Conservation (phyloP, 306 rosid species). For the Sindora glabra region DNA sequence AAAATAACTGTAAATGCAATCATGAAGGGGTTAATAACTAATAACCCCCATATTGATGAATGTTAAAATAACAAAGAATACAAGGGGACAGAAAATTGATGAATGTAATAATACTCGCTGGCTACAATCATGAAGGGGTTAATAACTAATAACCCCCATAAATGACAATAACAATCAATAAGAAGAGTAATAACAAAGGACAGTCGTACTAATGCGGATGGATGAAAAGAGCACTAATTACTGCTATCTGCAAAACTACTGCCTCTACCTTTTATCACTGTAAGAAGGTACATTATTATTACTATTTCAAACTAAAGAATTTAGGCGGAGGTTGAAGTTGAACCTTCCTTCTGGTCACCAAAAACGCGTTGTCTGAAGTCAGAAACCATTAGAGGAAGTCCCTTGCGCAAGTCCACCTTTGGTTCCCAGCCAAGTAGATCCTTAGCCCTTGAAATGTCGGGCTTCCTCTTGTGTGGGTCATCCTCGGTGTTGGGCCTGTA, state of each 20-base stretch:
- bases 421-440: constrained; percentile 92
- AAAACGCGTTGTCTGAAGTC: constrained; percentile 89
- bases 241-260: constrained; percentile 18
- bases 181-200: too few species aligned
- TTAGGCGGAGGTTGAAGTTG: constrained; percentile 35
- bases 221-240: neutral
- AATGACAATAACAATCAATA: too few species aligned
- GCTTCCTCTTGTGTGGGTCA: constrained; percentile 98
- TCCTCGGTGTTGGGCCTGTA: constrained; percentile 90
- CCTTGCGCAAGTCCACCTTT: constrained; percentile 76
- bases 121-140: too few species aligned
- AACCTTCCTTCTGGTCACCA: constrained; percentile 82
- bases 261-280: constrained; percentile 11
- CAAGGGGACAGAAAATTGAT: too few species aligned
- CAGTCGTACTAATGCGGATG: too few species aligned
- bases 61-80: too few species aligned
- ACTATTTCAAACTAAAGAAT: constrained; percentile 1
- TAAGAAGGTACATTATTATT: constrained; percentile 7
- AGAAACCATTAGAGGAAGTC: constrained; percentile 91
- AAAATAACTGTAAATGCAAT: too few species aligned
- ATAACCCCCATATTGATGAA: too few species aligned
- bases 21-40: too few species aligned
- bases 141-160: too few species aligned
- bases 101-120: too few species aligned
- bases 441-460: constrained; percentile 75